Base-by-base conservation (phyloP, 805 yeast genomes). In the Cyberlindnera lachancei region DNA sequence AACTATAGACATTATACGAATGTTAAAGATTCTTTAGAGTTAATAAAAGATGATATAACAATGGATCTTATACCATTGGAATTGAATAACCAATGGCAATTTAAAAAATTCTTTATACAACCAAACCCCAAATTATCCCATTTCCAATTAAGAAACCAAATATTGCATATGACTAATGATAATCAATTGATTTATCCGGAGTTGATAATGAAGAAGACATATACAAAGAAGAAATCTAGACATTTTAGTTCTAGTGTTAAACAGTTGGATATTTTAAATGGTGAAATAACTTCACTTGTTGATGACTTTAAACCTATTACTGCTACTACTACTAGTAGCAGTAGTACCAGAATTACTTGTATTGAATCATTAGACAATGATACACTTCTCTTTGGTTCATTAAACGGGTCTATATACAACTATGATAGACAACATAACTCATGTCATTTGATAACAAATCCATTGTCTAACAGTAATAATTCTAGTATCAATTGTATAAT, bases 81-180 rank as follows among this genome's bases (percentile, higher is more conserved):
- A 15, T 32, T 20, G 46, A 44, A 18, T 5, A 28, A 18, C 4
- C 12, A 4, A 3, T 42, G 37, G 41, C 13, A 29, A 3, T 67
- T 34, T 57, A 59, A 33, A 48, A 64, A 14, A 61, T 66, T 20
- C 57, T 53, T 44, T 54, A 57, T 42, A 37, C 59, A 17, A 50
- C 61, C 75, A 7, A 64, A 63, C 31, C 70, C 76, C 6, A 65
- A 62, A 40, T 55, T 73, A 10, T 64, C 68, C 14, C 81, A 76
- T 55, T 73, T 74, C 48, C 81, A 75, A 52, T 56, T 75, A 21
- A 53, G 81, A 12, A 66, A 71, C 35, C 33, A 34, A 18, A 52
- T 73, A 30, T 64, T 75, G 6, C 26, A 34, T 11, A 12, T 29
- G 14, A 7, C 21, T 19, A 7, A 19, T 7, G 7, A 7, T 8